phyloP scores from a whole-genome alignment of 768 basidiomycete species.

The Pleurotus eryngii region DNA sequence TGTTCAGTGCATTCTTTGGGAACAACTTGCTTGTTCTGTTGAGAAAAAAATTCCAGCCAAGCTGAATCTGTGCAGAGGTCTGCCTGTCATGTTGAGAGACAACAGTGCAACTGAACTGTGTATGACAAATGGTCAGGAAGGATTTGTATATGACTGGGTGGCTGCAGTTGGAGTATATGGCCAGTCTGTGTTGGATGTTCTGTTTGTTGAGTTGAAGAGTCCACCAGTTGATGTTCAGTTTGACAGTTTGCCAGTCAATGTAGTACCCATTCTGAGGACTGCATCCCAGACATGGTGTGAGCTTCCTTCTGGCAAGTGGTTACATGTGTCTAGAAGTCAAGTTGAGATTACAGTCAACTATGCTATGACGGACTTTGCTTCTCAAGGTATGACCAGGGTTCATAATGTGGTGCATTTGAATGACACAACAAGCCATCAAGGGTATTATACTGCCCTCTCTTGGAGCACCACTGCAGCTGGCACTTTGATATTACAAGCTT shows the following conservation, averaged over 20 bases:
- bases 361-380: slow-evolving; percentile 32
- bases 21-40: no score
- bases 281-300: slow-evolving; percentile 4
- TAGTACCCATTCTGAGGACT: slow-evolving; percentile 15
- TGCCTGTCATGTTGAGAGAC: slow-evolving; percentile 28
- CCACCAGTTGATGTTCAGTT: slow-evolving; percentile 11
- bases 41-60: slow-evolving; percentile 21
- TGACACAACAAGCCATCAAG: slow-evolving; percentile 20
- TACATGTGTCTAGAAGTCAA: slow-evolving; percentile 19
- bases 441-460: slow-evolving; percentile 29
- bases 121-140: slow-evolving; percentile 15
- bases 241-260: slow-evolving; percentile 13
- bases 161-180: not conserved
- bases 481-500: slow-evolving; percentile 24
- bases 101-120: slow-evolving; percentile 29
- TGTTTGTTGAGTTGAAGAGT: slow-evolving; percentile 12
- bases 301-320: slow-evolving; percentile 11
- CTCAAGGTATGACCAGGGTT: slow-evolving; percentile 27
- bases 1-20: no score
- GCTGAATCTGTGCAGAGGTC: slow-evolving; percentile 25
- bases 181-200: slow-evolving; percentile 6
- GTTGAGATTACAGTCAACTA: slow-evolving; percentile 24
- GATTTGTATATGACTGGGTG: slow-evolving; percentile 5
- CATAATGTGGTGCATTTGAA: slow-evolving; percentile 24
- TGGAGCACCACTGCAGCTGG: slow-evolving; percentile 16